phyloP scores from a whole-genome alignment of 768 basidiomycete genomes.

The Termitomyces sp. region DNA sequence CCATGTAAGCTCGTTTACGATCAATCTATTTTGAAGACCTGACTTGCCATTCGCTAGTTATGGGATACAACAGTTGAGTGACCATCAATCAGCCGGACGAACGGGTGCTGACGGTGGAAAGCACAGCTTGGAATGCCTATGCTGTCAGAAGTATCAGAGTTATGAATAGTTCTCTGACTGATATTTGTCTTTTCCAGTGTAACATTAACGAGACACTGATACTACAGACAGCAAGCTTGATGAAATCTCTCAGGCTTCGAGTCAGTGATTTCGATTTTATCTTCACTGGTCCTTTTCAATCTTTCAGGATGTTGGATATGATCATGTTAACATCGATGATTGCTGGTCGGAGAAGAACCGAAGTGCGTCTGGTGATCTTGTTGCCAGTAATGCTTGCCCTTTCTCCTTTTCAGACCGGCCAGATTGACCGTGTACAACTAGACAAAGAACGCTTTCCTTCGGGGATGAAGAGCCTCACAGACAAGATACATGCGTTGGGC shows the following conservation, averaged over 20 bases:
- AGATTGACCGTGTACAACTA: neutral
- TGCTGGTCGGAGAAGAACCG: constrained; percentile 59
- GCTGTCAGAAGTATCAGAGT: constrained; percentile 31
- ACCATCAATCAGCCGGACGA: neutral
- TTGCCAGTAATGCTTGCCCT: constrained; percentile 34
- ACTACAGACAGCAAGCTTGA: constrained; percentile 40
- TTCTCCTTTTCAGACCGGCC: neutral
- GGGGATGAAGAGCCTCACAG: constrained; percentile 54
- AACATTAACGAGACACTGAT: constrained; percentile 52
- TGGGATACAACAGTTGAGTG: constrained; percentile 60
- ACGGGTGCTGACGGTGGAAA: neutral
- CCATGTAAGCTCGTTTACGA: constrained; percentile 23
- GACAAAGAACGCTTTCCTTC: constrained; percentile 38
- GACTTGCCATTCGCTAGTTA: constrained; percentile 26
- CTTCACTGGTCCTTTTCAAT: neutral
- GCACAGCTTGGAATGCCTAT: constrained; percentile 64
- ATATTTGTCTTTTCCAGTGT: constrained; percentile 34
- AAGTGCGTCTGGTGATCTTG: constrained; percentile 44
- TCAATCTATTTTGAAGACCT: neutral
- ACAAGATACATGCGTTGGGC: constrained; percentile 50
- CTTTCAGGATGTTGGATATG: constrained; percentile 49
- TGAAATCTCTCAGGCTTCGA: constrained; percentile 49
- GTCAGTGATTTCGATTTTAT: constrained; percentile 19
- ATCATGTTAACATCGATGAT: constrained; percentile 59
- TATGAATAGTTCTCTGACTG: neutral